phyloP scores from a whole-genome alignment of 306 rosid genomes.

The Prunus persica region DNA sequence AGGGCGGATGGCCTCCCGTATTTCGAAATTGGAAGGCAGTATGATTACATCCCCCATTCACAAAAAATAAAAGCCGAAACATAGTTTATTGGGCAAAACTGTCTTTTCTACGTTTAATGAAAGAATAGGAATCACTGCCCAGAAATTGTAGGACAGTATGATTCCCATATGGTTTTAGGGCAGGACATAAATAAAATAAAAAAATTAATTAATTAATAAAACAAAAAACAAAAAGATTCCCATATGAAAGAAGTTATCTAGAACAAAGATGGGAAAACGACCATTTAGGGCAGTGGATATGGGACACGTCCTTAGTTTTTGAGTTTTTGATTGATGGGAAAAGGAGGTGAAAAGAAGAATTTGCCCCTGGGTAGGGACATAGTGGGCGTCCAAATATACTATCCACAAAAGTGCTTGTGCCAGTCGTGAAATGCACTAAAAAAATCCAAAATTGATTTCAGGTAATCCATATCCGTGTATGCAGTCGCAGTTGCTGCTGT shows the following conservation, averaged over 20 bases:
- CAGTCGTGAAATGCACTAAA: no score
- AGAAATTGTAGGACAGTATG: slow-evolving; percentile 16
- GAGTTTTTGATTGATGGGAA: slow-evolving; percentile 24
- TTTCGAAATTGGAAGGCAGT: slow-evolving; percentile 8
- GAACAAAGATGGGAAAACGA: slow-evolving; percentile 26
- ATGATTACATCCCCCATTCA: slow-evolving; percentile 14
- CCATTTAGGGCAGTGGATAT: slow-evolving; percentile 27
- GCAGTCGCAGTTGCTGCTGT: neutral
- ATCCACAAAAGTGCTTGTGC: no score
- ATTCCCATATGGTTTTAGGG: neutral
- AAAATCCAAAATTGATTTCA: neutral
- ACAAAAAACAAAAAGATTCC: neutral
- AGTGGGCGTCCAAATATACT: no score
- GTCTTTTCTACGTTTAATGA: slow-evolving; percentile 14
- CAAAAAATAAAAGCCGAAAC: neutral
- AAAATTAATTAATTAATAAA: no score
- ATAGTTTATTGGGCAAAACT: slow-evolving; percentile 12
- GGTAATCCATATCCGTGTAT: neutral
- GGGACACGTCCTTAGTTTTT: slow-evolving; percentile 24
- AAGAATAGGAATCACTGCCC: slow-evolving; percentile 7
- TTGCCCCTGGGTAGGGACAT: slow-evolving; percentile 13
- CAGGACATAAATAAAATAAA: neutral
- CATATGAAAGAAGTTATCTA: neutral
- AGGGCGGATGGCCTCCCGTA: neutral
- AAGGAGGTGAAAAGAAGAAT: slow-evolving; percentile 20